Percentiles rank a stretch among this genome's conserved stretches.
Evolutionary conservation across 2,329 filamentous ascomycete genomes (phyloP).

Genomic region (Dothistroma pini): DNA sequence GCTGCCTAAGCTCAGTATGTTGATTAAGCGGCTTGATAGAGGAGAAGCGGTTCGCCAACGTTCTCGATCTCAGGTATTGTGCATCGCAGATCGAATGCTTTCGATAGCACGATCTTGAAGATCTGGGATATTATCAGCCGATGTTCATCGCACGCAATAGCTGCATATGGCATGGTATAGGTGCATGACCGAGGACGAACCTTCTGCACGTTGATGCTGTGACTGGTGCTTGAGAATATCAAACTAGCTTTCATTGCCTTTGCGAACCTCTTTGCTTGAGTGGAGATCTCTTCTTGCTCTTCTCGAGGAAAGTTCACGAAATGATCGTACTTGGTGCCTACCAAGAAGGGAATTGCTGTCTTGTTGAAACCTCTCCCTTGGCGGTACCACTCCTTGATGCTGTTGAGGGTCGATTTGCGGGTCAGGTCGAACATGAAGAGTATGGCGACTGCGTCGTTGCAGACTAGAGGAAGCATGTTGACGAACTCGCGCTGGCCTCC

Average conservation of each 20-base stretch:
- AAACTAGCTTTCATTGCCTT: slow-evolving; percentile 97
- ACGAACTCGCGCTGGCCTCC: slow-evolving; percentile 98
- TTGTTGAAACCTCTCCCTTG: slow-evolving; percentile 99
- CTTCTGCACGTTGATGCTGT: slow-evolving; percentile 99
- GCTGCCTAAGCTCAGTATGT: slow-evolving; percentile 1
- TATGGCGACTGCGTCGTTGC: slow-evolving; percentile 97
- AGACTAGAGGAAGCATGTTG: slow-evolving; percentile 99
- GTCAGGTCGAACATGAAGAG: slow-evolving; percentile 99
- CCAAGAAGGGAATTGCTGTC: slow-evolving; percentile 96
- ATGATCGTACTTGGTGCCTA: slow-evolving; percentile 98
- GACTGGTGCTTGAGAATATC: slow-evolving; percentile 98
- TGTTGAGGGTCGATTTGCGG: slow-evolving; percentile 95
- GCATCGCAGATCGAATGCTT: slow-evolving; percentile 97
- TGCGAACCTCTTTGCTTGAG: slow-evolving; percentile 93
- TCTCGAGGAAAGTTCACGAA: slow-evolving; percentile 98
- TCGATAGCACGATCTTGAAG: slow-evolving; percentile 98
- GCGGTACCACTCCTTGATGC: slow-evolving; percentile 99
- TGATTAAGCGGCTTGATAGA: slow-evolving; percentile 60
- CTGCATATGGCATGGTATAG: slow-evolving; percentile 1
- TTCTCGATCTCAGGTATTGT: slow-evolving; percentile 99
- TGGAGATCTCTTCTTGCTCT: slow-evolving; percentile 97
- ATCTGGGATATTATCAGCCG: slow-evolving; percentile 57
- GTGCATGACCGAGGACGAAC: slow-evolving; percentile 46
- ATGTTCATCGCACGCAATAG: neutral
- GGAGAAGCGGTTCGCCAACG: slow-evolving; percentile 87